Evolutionary conservation across 768 basidiomycete species (phyloP).

Genomic region (Rhodotorula kratochvilovae): DNA sequence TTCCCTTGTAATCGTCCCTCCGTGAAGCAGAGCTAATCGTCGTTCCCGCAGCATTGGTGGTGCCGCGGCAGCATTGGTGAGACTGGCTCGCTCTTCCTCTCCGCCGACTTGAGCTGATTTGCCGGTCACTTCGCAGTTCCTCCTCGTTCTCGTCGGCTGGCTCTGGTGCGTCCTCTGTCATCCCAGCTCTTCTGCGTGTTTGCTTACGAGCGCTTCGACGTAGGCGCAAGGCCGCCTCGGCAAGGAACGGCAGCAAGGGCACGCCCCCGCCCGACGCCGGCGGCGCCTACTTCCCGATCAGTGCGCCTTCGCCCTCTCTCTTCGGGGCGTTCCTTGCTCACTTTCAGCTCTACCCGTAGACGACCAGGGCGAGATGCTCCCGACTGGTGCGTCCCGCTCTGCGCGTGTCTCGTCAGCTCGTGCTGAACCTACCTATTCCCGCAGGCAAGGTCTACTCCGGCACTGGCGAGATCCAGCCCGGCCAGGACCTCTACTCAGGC

Average conservation of each 20-base stretch:
- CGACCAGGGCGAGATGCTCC: slow-evolving; percentile 1
- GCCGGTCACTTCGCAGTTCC: slow-evolving; percentile 9
- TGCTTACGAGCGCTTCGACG: neutral
- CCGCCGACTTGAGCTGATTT: too few species aligned
- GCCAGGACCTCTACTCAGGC: neutral
- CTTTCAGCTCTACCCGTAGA: neutral
- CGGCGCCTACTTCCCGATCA: neutral
- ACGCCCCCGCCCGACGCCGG: neutral
- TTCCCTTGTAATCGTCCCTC: too few species aligned
- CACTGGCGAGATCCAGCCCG: neutral
- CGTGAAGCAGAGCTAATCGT: too few species aligned
- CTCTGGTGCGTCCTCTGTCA: slow-evolving; percentile 5
- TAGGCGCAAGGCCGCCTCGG: slow-evolving; percentile 1
- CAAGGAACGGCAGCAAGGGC: neutral
- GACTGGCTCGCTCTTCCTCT: neutral
- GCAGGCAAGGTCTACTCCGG: neutral
- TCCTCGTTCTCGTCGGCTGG: slow-evolving; percentile 23
- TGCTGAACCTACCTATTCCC: neutral
- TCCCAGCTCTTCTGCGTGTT: neutral
- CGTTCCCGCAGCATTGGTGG: slow-evolving; percentile 1
- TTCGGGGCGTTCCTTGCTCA: neutral
- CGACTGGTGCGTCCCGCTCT: neutral
- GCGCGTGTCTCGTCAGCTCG: too few species aligned
- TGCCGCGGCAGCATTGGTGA: slow-evolving; percentile 2
- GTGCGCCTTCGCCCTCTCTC: neutral